phyloP scores from a whole-genome alignment of 1,139 yeast genomes.

The Yueomyces sp. region DNA sequence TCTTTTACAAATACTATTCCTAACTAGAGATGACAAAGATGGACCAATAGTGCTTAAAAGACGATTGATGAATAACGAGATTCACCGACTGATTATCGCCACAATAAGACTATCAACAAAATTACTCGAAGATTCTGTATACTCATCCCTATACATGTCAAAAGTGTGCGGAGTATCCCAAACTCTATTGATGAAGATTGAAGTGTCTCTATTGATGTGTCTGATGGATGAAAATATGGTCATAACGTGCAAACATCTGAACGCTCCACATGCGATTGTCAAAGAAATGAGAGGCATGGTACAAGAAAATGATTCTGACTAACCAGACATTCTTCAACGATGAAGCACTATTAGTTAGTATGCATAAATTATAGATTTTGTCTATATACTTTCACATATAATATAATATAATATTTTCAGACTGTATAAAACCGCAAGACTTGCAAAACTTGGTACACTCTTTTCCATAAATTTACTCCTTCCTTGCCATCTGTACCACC shows the following conservation, averaged over 20 bases:
- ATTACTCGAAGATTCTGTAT: constrained; percentile 38
- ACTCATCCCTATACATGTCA: constrained; percentile 38
- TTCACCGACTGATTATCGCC: constrained; percentile 38
- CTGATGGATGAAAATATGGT: constrained; percentile 12
- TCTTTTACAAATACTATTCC: constrained; percentile 25
- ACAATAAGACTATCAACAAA: constrained; percentile 39
- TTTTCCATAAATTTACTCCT: no score
- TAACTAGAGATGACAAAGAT: constrained; percentile 26
- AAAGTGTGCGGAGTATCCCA: constrained; percentile 40
- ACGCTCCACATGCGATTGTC: constrained; percentile 7
- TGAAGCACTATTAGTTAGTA: no score
- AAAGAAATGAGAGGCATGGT: constrained; percentile 7
- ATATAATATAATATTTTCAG: no score
- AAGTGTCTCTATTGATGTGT: constrained; percentile 31
- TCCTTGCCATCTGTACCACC: no score
- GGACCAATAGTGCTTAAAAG: constrained; percentile 25
- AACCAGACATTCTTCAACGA: no score
- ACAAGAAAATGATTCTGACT: background rate
- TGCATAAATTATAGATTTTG: no score
- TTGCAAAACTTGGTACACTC: no score
- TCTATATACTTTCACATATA: no score
- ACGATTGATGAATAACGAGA: constrained; percentile 24
- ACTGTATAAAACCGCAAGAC: no score
- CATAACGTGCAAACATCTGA: constrained; percentile 12
- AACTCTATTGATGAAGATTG: constrained; percentile 33